Evolutionary conservation across 1,284 basidiomycete genomes (phyloP), one percentile per base, ranked within the genome.

Genomic region (Dichomitus squalens): DNA sequence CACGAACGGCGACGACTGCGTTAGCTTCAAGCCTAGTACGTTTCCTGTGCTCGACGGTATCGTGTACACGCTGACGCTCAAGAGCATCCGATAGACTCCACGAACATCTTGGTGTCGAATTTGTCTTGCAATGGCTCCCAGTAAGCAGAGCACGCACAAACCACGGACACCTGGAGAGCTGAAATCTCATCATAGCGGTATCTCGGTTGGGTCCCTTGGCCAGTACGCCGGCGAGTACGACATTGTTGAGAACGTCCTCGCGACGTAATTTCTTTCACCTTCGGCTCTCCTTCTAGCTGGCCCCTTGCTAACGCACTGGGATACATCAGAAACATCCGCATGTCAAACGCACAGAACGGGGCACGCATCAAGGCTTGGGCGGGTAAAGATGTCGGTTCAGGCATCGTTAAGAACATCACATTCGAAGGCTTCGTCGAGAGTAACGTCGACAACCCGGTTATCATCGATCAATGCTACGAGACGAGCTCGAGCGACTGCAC

Each of bases 291-390:
- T 27, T 44, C 12, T 4, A 20, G n/a, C 23, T 9, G 20, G 8
- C 25, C 1, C 40, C 23, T 43, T 43, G n/a, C 40, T 7, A 2
- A 27, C 2, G 25, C 1, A n/a, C 6, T 18, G 16, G 41, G 0
- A 3, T 23, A n/a, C 21, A 9, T 4, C 49, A 73, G 74, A 16
- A 78, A 82, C 60, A 72, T 82, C 60, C 70, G 69, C 7, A 81
- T 82, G 76, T 70, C 73, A 21, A 80, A 81, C 56, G 77, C 78
- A 3, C 70, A 80, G 52, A 80, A 82, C 58, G 80, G 78, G 1
- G 79, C 80, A 0, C 76, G 79, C 34, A 82, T 83, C 72, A 83
- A 83, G 67, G 76, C 77, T 2, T 83, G 67, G 66, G 72, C 72
- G 20, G 72, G 73, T 18, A 57, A 65, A 33, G 58, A 60, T 39